Evolutionary conservation across 495 filamentous ascomycete genomes (phyloP), one percentile per base, ranked within the genome.

Genomic region (Talaromyces wortmannii): DNA sequence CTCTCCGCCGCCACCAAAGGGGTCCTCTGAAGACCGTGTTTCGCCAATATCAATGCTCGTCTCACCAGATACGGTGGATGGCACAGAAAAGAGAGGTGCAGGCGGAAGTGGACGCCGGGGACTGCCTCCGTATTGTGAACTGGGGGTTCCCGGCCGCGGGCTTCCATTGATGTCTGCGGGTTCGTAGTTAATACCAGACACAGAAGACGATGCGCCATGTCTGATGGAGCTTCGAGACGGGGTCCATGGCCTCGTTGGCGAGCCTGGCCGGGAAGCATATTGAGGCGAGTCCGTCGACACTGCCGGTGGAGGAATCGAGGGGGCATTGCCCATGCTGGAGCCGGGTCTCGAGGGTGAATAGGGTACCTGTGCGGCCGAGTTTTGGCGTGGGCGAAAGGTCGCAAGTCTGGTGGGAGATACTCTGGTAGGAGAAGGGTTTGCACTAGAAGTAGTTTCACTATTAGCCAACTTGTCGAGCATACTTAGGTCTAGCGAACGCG

Each of bases 81-180:
- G 66, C 16, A 67, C 73, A 4, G 84, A 78, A 61, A 95, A 97
- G n/a, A 92, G 72, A 5, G 92, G 94, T 31, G 91, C 90, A 2
- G 90, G 89, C 12, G 92, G 94, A n/a, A 97, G 70, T n/a, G 92
- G 92, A 56, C 89, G 78, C 48, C 89, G 80, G 7, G 90, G 88
- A 58, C 89, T 91, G 8, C 90, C 87, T 36, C 90, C 87, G 63
- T 96, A 97, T 61, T 82, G 79, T 40, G 89, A 90, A 4, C 90
- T 88, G 7, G 94, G 89, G 2, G 92, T 96, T 2, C 94, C 94
- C 11, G 94, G 94, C 57, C 94, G 74, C 7, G 94, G 92, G 42
- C 81, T 89, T 7, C 94, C 94, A 63, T 97, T 94, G 51, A 97
- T 66, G 61, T 96, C 91, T 15, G 84, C 79, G 0, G 91, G 88